Conservation (phyloP, 352 stramenopile genomes). For the Globisporangium abappressorium region DNA sequence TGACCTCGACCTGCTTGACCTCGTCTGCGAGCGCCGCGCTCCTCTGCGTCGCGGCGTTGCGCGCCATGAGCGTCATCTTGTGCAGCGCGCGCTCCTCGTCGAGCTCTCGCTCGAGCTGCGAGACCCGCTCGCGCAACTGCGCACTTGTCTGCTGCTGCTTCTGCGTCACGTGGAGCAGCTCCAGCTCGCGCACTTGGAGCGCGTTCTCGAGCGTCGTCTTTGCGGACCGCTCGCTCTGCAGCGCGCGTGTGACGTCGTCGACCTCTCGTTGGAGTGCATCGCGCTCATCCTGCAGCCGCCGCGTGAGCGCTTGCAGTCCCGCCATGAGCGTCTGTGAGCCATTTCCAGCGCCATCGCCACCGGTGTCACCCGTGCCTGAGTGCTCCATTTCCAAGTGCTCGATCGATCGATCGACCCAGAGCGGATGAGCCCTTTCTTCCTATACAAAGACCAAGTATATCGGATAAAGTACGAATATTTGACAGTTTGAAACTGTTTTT, state of each 20-base stretch:
- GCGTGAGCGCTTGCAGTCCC: constrained; percentile 54
- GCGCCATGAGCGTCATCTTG: constrained; percentile 47
- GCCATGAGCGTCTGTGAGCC: constrained; percentile 12
- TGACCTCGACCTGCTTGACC: constrained; percentile 48
- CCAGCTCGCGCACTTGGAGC: constrained; percentile 58
- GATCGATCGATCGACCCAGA: neutral
- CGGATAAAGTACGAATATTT: constrained; percentile 8
- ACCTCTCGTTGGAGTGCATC: constrained; percentile 44
- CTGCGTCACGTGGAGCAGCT: constrained; percentile 69
- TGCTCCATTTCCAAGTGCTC: constrained; percentile 2
- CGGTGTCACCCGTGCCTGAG: neutral
- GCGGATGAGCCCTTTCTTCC: neutral
- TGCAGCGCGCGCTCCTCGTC: constrained; percentile 54
- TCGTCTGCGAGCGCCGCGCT: constrained; percentile 44
- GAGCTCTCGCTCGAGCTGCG: constrained; percentile 57
- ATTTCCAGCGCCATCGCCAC: neutral
- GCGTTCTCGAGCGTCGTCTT: constrained; percentile 51
- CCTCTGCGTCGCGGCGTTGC: constrained; percentile 53
- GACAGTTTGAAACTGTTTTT: neutral
- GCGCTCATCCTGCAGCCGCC: constrained; percentile 57
- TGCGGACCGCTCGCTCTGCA: constrained; percentile 39
- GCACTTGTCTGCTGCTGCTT: constrained; percentile 46
- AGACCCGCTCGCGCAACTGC: constrained; percentile 41
- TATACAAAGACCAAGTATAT: neutral
- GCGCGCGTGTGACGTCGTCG: constrained; percentile 45